These are phyloP conservation scores for Murraya koenigii DNA, from an alignment of 345 rosid genomes.

Conservation along the genomic window DNA sequence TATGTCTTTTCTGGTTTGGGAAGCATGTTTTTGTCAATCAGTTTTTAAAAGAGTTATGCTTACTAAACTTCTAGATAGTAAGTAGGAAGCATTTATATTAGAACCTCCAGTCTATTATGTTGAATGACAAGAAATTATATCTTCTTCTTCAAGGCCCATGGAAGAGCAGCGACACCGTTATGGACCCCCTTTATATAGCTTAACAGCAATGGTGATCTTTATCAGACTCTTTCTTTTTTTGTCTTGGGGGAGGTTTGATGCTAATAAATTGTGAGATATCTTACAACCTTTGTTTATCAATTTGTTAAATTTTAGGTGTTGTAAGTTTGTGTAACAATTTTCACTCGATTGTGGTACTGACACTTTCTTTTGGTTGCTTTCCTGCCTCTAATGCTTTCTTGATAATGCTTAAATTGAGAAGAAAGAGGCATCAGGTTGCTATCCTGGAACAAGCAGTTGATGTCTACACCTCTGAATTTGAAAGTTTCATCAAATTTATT, in stretches of 20 bases:
- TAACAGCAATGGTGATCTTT: constrained; percentile 60
- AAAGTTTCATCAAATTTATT: constrained; percentile 70
- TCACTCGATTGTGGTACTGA: constrained; percentile 15
- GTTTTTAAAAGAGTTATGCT: not conserved
- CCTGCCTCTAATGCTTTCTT: constrained; percentile 17
- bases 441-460: constrained; percentile 69
- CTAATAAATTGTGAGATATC: constrained; percentile 60
- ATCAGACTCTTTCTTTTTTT: constrained; percentile 67
- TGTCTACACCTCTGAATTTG: constrained; percentile 70
- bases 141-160: constrained; percentile 71
- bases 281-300: constrained; percentile 7
- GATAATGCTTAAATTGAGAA: constrained; percentile 25
- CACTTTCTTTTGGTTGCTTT: constrained; percentile 19
- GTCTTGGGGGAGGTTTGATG: constrained; percentile 63
- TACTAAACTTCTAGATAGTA: constrained; percentile 3
- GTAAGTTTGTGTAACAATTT: not conserved
- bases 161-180: constrained; percentile 97
- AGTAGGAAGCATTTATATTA: constrained; percentile 3
- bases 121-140: constrained; percentile 13
- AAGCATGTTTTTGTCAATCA: constrained; percentile 2
- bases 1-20: constrained; percentile 32
- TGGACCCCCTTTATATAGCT: constrained; percentile 88
- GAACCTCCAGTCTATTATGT: not conserved
- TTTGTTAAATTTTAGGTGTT: constrained; percentile 5
- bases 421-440: constrained; percentile 53